These are phyloP conservation scores for Aspergillus diversus DNA, from an alignment of 495 filamentous ascomycete species.

Conservation along the genomic window DNA sequence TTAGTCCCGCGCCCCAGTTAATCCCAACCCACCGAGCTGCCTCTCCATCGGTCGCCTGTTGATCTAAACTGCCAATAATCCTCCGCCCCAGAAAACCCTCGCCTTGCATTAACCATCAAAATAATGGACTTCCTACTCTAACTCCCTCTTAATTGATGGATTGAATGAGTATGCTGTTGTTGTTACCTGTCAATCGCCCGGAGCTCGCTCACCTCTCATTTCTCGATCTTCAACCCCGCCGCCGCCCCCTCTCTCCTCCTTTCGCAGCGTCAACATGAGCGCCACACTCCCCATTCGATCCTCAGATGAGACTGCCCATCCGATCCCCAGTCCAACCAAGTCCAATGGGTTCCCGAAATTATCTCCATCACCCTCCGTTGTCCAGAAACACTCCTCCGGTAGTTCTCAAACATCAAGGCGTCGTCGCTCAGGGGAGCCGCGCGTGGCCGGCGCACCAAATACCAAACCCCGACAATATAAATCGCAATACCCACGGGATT, in stretches of 20 bases:
- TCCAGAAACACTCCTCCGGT: constrained; percentile 55
- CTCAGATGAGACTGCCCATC: constrained; percentile 41
- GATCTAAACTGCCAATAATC: constrained; percentile 15
- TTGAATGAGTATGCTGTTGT: constrained; percentile 19
- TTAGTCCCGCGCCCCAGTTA: too few relatives aligned
- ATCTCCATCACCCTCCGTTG: constrained; percentile 57
- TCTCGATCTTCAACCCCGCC: constrained; percentile 9
- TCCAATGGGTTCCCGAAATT: constrained; percentile 57
- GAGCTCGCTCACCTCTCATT: constrained; percentile 16
- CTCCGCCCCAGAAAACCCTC: constrained; percentile 1
- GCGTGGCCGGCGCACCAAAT: constrained; percentile 24
- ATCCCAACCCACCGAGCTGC: background rate
- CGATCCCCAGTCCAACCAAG: constrained; percentile 53
- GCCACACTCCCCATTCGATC: constrained; percentile 49
- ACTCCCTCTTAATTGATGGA: constrained; percentile 3
- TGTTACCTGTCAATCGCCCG: constrained; percentile 10
- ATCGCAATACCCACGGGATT: constrained; percentile 84
- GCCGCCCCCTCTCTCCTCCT: constrained; percentile 9
- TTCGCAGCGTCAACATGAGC: constrained; percentile 40
- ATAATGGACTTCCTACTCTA: constrained; percentile 2
- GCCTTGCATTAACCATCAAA: background rate
- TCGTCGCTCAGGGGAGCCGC: constrained; percentile 51
- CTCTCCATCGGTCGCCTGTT: constrained; percentile 12
- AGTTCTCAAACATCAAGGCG: constrained; percentile 45
- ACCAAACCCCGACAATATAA: constrained; percentile 58